Percentiles rank a stretch among this genome's conserved stretches.
These are phyloP conservation scores for Sphaerulina vaccinii DNA, from an alignment of 2,329 filamentous ascomycete species.

Conservation along the genomic window DNA sequence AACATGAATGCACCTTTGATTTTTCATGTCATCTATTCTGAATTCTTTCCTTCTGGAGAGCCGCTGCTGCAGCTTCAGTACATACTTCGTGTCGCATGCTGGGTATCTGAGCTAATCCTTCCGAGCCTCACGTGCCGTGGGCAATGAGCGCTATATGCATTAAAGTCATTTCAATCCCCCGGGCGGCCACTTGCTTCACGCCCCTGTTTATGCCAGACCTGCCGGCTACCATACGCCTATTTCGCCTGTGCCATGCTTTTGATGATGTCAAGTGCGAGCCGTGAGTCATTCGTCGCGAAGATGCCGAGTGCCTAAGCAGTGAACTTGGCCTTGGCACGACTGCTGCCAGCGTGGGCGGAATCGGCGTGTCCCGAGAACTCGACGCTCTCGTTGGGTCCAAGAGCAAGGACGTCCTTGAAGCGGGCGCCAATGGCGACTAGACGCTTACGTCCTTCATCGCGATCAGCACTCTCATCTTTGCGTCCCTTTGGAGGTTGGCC, in stretches of 20 bases:
- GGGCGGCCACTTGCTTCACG: conserved; percentile 39
- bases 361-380: conserved; percentile 98
- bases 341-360: conserved; percentile 87
- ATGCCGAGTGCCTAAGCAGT: conserved; percentile 58
- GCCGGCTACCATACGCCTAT: conserved; percentile 25
- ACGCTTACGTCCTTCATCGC: conserved; percentile 80
- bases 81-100: conserved; percentile 18
- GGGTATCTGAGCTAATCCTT: conserved; percentile 24
- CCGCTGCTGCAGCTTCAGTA: conserved; percentile 13
- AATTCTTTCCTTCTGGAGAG: conserved; percentile 2
- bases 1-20: conserved; percentile 1
- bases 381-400: conserved; percentile 72
- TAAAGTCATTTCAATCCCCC: conserved; percentile 19
- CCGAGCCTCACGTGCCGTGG: conserved; percentile 17
- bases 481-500: conserved; percentile 77
- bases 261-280: conserved; percentile 15
- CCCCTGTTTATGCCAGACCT: conserved; percentile 28
- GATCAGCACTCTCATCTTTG: conserved; percentile 37
- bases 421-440: conserved; percentile 79
- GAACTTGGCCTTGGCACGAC: conserved; percentile 93
- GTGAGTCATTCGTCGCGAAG: conserved; percentile 5
- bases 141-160: conserved; percentile 19
- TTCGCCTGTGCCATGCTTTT: conserved; percentile 25
- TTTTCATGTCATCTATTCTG: conserved; percentile 2
- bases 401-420: conserved; percentile 89